phyloP scores from a whole-genome alignment of 2,329 filamentous ascomycete genomes.

The Aspergillus piperis region DNA sequence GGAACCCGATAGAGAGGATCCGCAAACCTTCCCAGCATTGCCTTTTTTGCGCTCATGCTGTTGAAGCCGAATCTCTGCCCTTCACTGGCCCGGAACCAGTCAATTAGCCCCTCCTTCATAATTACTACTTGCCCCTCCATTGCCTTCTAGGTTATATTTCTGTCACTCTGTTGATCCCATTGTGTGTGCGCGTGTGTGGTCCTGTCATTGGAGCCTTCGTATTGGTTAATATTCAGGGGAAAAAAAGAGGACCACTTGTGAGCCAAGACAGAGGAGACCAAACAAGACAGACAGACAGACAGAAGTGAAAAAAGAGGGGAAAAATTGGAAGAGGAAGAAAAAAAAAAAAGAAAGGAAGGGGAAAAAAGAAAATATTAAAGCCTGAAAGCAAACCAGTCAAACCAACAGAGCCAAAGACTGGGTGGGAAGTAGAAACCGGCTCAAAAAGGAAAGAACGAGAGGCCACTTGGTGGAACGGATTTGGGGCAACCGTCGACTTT shows the following conservation, averaged over 20 bases:
- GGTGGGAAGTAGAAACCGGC: neutral
- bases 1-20: slow-evolving; percentile 18
- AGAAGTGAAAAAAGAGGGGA: neutral
- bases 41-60: slow-evolving; percentile 26
- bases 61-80: slow-evolving; percentile 22
- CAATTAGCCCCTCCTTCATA: slow-evolving; percentile 20
- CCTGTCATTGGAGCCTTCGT: slow-evolving; percentile 5
- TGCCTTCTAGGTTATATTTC: slow-evolving; percentile 11
- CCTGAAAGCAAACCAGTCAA: neutral
- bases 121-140: slow-evolving; percentile 9
- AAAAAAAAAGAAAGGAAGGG: too few relatives aligned
- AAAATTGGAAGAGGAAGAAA: too few relatives aligned
- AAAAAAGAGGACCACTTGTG: neutral
- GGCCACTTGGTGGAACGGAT: neutral
- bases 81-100: slow-evolving; percentile 20
- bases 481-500: neutral
- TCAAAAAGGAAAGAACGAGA: neutral
- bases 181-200: slow-evolving; percentile 11
- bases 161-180: slow-evolving; percentile 2
- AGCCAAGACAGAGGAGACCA: neutral
- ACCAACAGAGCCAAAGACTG: neutral
- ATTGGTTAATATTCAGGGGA: slow-evolving; percentile 10
- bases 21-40: slow-evolving; percentile 23
- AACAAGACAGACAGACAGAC: neutral
- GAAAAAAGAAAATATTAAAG: slow-evolving; percentile 1